A percentile compares a stretch with the other conserved stretches of the same genome.
phyloP scores from a whole-genome alignment of 2,329 filamentous ascomycete species.

The Fusarium sp. region DNA sequence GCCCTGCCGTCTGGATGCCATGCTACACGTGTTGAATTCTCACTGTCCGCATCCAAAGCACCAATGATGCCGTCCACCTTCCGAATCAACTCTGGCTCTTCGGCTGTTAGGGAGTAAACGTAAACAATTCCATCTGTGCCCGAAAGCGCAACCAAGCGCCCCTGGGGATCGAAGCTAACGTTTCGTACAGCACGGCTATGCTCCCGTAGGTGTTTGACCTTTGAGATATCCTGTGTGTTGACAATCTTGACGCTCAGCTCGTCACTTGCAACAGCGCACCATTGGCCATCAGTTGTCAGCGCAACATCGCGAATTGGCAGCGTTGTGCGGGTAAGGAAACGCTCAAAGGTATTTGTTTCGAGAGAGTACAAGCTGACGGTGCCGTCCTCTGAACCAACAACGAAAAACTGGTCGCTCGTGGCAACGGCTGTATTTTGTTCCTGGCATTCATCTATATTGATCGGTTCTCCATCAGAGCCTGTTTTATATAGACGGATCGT shows the following conservation, averaged over 20 bases:
- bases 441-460: conserved; percentile 89
- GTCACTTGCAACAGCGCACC: conserved; percentile 97
- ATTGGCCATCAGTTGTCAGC: conserved; percentile 82
- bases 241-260: conserved; percentile 93
- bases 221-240: conserved; percentile 80
- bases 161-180: conserved; percentile 86
- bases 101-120: conserved; percentile 83
- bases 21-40: conserved; percentile 78
- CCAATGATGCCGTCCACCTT: conserved; percentile 90
- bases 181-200: conserved; percentile 92
- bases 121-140: conserved; percentile 92
- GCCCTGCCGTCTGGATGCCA: conserved; percentile 97
- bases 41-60: conserved; percentile 77
- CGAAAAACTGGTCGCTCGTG: conserved; percentile 82
- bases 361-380: conserved; percentile 96
- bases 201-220: conserved; percentile 82
- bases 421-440: conserved; percentile 87
- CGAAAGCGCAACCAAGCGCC: conserved; percentile 80
- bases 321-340: conserved; percentile 85
- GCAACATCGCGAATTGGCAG: conserved; percentile 88
- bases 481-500: conserved; percentile 93
- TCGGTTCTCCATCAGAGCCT: conserved; percentile 90
- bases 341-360: conserved; percentile 78
- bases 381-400: conserved; percentile 92
- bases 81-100: conserved; percentile 83